Evolutionary conservation across 306 rosid genomes (phyloP).

Genomic region (Acacia crassicarpa): DNA sequence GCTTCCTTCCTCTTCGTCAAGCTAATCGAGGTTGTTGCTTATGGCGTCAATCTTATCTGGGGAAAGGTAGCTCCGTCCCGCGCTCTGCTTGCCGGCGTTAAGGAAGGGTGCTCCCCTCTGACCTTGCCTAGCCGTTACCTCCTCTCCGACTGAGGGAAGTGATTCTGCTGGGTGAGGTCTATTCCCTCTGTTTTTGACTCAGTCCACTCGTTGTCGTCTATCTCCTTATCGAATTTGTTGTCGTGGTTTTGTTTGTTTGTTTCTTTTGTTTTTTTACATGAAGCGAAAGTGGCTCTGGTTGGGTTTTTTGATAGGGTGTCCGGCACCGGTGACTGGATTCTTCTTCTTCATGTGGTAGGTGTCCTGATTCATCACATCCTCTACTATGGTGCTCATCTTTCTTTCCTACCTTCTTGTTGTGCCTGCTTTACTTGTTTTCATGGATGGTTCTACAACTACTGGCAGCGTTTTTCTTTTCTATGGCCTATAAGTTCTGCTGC

Average conservation of each 20-base stretch:
- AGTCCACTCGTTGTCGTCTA: slow-evolving; percentile 33
- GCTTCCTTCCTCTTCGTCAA: slow-evolving; percentile 43
- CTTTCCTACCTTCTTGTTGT: background rate
- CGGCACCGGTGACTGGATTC: slow-evolving; percentile 76
- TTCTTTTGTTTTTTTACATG: slow-evolving; percentile 33
- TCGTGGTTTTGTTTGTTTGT: background rate
- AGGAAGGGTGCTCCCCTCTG: slow-evolving; percentile 44
- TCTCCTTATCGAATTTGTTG: slow-evolving; percentile 35
- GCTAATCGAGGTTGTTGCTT: slow-evolving; percentile 32
- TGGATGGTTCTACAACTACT: no score
- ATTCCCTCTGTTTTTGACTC: slow-evolving; percentile 81
- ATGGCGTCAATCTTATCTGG: slow-evolving; percentile 84
- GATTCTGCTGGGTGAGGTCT: slow-evolving; percentile 99
- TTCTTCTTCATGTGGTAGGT: slow-evolving; percentile 91
- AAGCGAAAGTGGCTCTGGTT: slow-evolving; percentile 64
- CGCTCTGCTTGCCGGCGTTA: slow-evolving; percentile 46
- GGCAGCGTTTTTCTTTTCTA: no score
- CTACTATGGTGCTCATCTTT: background rate
- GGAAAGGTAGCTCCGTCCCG: slow-evolving; percentile 89
- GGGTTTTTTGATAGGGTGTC: slow-evolving; percentile 59
- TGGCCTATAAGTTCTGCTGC: no score
- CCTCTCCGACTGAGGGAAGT: slow-evolving; percentile 73
- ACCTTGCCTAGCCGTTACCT: slow-evolving; percentile 67
- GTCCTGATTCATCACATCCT: background rate
- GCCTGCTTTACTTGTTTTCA: no score